These are phyloP conservation scores for Tilletia indica DNA, from an alignment of 1,284 basidiomycete species.

Conservation along the genomic window DNA sequence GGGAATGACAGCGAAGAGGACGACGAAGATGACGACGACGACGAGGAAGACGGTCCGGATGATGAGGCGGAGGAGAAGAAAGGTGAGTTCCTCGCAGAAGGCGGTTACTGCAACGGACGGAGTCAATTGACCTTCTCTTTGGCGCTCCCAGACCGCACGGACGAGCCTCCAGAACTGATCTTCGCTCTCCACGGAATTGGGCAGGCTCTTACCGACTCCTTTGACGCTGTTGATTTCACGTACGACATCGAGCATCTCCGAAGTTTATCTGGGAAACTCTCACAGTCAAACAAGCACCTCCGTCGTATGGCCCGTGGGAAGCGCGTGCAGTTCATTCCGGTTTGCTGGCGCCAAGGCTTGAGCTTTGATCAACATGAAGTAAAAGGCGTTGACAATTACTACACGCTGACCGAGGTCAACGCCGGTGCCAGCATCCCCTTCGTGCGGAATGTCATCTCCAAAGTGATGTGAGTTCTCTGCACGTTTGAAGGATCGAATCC, in stretches of 20 bases:
- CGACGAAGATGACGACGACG: conserved; percentile 11
- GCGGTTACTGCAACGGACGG: neutral
- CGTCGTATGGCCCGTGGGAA: conserved; percentile 21
- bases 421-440: conserved; percentile 41
- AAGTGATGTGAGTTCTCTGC: conserved; percentile 26
- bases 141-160: conserved; percentile 26
- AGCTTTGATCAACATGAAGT: conserved; percentile 16
- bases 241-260: conserved; percentile 27
- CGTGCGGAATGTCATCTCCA: conserved; percentile 48
- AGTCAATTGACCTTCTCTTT: neutral
- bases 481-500: conserved; percentile 5
- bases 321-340: conserved; percentile 27
- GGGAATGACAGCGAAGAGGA: neutral
- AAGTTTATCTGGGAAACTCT: conserved; percentile 17
- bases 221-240: conserved; percentile 29
- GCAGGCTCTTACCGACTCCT: conserved; percentile 16
- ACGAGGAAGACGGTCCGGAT: neutral
- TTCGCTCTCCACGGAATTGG: conserved; percentile 32
- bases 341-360: conserved; percentile 26
- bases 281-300: conserved; percentile 14
- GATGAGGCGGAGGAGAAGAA: neutral
- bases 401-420: conserved; percentile 25
- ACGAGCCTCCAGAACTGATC: conserved; percentile 46
- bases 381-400: conserved; percentile 26
- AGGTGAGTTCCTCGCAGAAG: neutral